Base-by-base conservation (phyloP, 345 rosid species). In the Fremontodendron californicum region DNA sequence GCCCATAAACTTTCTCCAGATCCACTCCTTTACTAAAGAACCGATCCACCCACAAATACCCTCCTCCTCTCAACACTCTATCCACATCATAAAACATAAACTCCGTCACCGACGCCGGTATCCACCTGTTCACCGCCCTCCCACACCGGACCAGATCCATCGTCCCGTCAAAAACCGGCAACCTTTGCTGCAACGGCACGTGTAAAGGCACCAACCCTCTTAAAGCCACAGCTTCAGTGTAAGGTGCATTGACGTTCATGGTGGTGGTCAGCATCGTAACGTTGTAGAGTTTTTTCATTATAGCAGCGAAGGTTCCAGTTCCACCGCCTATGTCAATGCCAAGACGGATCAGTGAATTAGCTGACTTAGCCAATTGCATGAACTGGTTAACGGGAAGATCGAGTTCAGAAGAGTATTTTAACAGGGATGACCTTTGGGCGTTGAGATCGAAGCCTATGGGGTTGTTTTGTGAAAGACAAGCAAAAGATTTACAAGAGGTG, bases 261-360 rank as follows among this genome's bases (percentile, higher is more conserved):
- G 97, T 95, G 9, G 98, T 95, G 27, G 99, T 95, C 13, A 93
- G 6, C 0, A 95, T 79, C 2, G 96, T 93, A 29, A 92, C 87
- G n/a, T 95, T 90, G 66, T 86, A 79, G 58, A 78, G 76, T 80
- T 57, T 63, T 7, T 95, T 95, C 96, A 95, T 90, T 29, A 89
- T 84, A 1, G 97, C 98, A 0, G 97, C 99, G 58, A 95, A 95
- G 2, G 96, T 83, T 18, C 96, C 99, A 0, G 97, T 88, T 0
- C 96, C 96, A 1, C 99, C 99, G 12, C 99, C 99, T 23, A 93
- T 69, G 68, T 95, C 99, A 58, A 95, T 62, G 3, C 99, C 99
- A 6, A 95, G 89, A 3, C 98, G 82, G 58, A 95, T 77, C 4
- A 81, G 87, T 4, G 91, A 88, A 4, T 76, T 82, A 0, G 95